Base-by-base conservation (phyloP, 768 basidiomycete species). In the Cyclocybe cylindracea region DNA sequence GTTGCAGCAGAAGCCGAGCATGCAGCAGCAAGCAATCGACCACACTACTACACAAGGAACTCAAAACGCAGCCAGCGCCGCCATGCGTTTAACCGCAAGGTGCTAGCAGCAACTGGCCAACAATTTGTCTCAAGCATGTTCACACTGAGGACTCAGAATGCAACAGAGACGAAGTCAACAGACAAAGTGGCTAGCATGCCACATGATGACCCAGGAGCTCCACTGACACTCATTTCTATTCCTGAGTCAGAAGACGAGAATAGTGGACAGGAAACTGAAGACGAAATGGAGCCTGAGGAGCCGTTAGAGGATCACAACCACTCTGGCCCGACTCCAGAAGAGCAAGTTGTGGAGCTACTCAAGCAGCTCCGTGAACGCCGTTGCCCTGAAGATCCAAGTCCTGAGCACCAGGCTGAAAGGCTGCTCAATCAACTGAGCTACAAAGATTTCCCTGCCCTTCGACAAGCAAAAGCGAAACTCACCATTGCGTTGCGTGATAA, bases 401-500 rank as follows among this genome's bases (percentile, higher is more conserved):
- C 54, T 31, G 51, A 54, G 38, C 49, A 39, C 18, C 14, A 24
- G 7, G 39, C 51, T 29, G 56, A 60, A 40, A 14, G 33, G 31
- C 14, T 55, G 10, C 51, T 64, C 7, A 50, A 55, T 46, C 38
- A 24, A 19, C 39, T 64, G 9, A 45, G 34, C 40, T 58, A 61
- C 36, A 60, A 58, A 37, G 58, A 68, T 40, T 58, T 61, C 39
- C 54, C 55, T 14, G 32, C 31, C 34, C 59, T 68, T n/a, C 48
- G 51, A 14, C 24, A 44, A 10, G 66, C 62, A 24, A 29, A 44
- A 16, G 53, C 56, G 19, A 35, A 43, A 42, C 54, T 70, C 3
- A 56, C 49, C 0, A 34, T 66, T 3, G 56, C 61, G 14, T 53
- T 50, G 37, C 62, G 66, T 36, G 60, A 70, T 34, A 69, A 69